Base-by-base conservation (phyloP, 768 basidiomycete genomes). In the Candolleomyces eurysporus region DNA sequence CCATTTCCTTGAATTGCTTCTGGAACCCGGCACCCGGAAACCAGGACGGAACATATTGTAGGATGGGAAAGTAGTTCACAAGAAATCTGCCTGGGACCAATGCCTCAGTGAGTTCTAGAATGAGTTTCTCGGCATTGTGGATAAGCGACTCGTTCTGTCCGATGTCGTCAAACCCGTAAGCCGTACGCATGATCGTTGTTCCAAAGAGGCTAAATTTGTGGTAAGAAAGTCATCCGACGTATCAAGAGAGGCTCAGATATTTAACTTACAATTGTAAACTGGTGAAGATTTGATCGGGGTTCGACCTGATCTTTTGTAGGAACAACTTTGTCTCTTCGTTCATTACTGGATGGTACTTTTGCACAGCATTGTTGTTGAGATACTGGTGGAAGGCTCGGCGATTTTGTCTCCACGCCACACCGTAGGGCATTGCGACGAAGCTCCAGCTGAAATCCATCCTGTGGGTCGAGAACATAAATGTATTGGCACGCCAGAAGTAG, bases 21-120 rank as follows among this genome's bases (percentile, higher is more conserved):
- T 75, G 66, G 68, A 76, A 79, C 2, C 67, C 69, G 6, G 75
- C 75, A 21, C 78, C 77, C 14, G 78, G 78, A 32, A 79, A 60
- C 79, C 78, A 81, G 0, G 60, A 50, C 0, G 79, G 79, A 13
- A 78, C 63, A 58, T 77, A 69, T 19, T 68, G 72, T 50, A 79
- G 59, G 22, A 65, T 30, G 11, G 66, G 72, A 50, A 66, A 48
- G 19, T 67, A 54, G 52, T 73, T 66, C 14, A 70, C 67, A 5
- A 73, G 31, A 48, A 66, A 69, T 40, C 64, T 40, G 14, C 73
- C 56, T 67, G 76, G 59, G 65, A 73, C 21, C 48, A 65, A 64
- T 61, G 72, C 57, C 60, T 66, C 52, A 58, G 62, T 48, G 57
- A 75, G 22, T 60, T 71, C 65, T 3, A 67, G 58, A 19, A 72